Evolutionary conservation across 495 filamentous ascomycete genomes (phyloP).

Genomic region (Neurospora sp.): DNA sequence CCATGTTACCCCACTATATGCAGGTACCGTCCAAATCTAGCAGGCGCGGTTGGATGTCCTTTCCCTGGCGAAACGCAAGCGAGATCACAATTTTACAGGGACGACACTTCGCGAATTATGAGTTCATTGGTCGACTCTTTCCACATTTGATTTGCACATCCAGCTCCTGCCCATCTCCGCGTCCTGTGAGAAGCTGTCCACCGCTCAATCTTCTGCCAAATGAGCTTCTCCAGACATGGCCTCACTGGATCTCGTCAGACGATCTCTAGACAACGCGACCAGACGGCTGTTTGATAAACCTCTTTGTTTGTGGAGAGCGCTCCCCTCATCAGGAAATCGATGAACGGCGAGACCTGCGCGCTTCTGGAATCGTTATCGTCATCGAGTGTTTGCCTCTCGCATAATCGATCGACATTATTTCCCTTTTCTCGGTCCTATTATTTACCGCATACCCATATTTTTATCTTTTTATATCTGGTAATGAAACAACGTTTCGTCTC

Average conservation of each 20-base stretch:
- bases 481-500: background rate
- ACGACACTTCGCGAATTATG: background rate
- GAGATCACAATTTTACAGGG: conserved; percentile 5
- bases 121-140: conserved; percentile 7
- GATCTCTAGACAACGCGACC: conserved; percentile 1
- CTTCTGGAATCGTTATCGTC: background rate
- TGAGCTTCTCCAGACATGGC: conserved; percentile 4
- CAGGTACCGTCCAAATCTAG: conserved; percentile 8
- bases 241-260: conserved; percentile 3
- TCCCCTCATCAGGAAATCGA: background rate
- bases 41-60: background rate
- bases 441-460: background rate
- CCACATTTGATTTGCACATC: background rate
- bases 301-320: background rate
- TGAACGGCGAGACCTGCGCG: background rate
- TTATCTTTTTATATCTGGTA: background rate
- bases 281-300: background rate
- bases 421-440: background rate
- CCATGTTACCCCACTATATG: conserved; percentile 2
- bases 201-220: conserved; percentile 2
- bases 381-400: background rate
- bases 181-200: background rate
- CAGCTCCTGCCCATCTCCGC: background rate
- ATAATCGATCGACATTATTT: background rate
- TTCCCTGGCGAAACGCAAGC: conserved; percentile 5